phyloP scores from a whole-genome alignment of 805 yeast species.

The Cephaloascus albidus region DNA sequence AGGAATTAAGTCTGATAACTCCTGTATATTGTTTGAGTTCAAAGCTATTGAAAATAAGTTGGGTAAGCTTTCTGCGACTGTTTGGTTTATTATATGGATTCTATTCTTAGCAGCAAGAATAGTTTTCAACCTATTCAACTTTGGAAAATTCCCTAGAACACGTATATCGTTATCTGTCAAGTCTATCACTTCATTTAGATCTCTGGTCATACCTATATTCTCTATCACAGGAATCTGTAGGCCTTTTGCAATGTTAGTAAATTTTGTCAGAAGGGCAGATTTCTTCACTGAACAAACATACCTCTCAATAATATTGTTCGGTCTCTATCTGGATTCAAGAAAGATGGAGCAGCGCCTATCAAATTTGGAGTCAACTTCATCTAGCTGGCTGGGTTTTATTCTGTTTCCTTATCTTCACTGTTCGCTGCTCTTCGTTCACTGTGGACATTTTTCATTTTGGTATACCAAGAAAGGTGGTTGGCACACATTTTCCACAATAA shows the following conservation, averaged over 20 bases:
- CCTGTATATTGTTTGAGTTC: slow-evolving; percentile 37
- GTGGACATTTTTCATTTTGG: too few relatives aligned
- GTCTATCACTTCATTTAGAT: slow-evolving; percentile 51
- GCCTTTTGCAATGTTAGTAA: neutral
- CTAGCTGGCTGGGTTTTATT: too few relatives aligned
- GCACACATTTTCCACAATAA: too few relatives aligned
- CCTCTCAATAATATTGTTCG: slow-evolving; percentile 30
- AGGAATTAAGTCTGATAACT: slow-evolving; percentile 31
- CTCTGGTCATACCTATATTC: slow-evolving; percentile 28
- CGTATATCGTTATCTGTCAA: slow-evolving; percentile 67
- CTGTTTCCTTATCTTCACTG: too few relatives aligned
- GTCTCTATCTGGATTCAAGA: slow-evolving; percentile 29
- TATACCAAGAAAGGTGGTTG: too few relatives aligned
- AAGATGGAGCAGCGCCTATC: slow-evolving; percentile 40
- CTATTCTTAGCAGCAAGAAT: slow-evolving; percentile 58
- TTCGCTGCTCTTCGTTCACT: too few relatives aligned
- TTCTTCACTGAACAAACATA: too few relatives aligned
- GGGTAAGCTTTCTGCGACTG: slow-evolving; percentile 25
- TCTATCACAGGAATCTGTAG: slow-evolving; percentile 31
- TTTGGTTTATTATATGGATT: slow-evolving; percentile 31
- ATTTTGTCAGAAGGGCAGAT: neutral
- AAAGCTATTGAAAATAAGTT: slow-evolving; percentile 44
- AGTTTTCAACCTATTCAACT: slow-evolving; percentile 30
- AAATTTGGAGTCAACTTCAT: slow-evolving; percentile 53
- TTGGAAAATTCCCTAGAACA: slow-evolving; percentile 41